Evolutionary conservation across 1,284 basidiomycete genomes (phyloP).

Genomic region (Heterobasidion occidentale): DNA sequence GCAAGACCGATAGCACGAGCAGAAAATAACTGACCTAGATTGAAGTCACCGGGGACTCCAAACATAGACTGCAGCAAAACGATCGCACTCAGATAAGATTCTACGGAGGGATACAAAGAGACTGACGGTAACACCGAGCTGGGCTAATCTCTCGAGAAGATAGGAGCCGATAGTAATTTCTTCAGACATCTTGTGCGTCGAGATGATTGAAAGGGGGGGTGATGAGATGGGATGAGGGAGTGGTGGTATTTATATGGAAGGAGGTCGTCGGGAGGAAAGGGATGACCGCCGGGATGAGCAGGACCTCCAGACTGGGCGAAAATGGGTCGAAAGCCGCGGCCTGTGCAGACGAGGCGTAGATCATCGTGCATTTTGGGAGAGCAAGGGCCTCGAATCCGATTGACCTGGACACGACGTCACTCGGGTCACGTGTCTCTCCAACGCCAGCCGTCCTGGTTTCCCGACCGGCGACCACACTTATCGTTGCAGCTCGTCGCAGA

Average conservation of each 20-base stretch:
- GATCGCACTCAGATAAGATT: constrained; percentile 5
- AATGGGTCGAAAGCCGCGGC: neutral
- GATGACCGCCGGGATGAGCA: neutral
- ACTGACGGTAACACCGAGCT: constrained; percentile 58
- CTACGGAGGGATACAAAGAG: constrained; percentile 2
- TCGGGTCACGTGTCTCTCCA: no score
- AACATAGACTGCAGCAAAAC: constrained; percentile 58
- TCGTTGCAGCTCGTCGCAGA: no score
- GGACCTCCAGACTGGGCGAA: neutral
- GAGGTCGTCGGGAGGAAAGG: neutral
- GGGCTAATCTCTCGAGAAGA: constrained; percentile 61
- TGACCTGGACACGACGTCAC: no score
- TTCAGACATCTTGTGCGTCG: constrained; percentile 23
- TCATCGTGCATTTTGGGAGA: neutral
- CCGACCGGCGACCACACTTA: no score
- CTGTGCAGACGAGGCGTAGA: neutral
- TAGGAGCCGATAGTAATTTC: constrained; percentile 58
- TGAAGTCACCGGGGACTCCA: constrained; percentile 91
- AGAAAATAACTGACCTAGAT: constrained; percentile 49
- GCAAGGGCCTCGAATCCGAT: no score
- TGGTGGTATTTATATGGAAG: neutral
- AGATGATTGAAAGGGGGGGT: neutral
- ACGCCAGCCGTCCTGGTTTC: no score
- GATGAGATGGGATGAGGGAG: neutral
- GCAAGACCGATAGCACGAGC: neutral